Evolutionary conservation across 441 rosid species (phyloP), one percentile per base, ranked within the genome.

Genomic region (Adansonia grandidieri): DNA sequence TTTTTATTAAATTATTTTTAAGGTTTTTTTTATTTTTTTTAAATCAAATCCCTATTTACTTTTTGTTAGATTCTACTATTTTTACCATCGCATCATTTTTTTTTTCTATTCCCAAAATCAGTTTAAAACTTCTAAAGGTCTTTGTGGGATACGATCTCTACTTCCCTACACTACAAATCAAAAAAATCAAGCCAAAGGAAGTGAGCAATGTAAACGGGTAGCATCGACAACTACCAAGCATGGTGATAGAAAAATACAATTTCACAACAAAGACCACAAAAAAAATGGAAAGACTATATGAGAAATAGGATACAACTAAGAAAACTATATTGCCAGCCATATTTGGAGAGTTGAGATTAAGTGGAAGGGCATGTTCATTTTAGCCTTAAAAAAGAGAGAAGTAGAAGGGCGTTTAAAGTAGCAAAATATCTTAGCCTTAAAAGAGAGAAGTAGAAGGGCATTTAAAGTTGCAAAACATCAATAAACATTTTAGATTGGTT

Each of bases 181-280:
- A n/a, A n/a, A n/a, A n/a, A n/a, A n/a, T n/a, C n/a, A n/a, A n/a
- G n/a, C n/a, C n/a, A n/a, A n/a, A n/a, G n/a, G n/a, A n/a, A n/a
- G n/a, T n/a, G n/a, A n/a, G n/a, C n/a, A n/a, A n/a, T n/a, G n/a
- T n/a, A n/a, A n/a, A n/a, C n/a, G n/a, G n/a, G n/a, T n/a, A n/a
- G n/a, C n/a, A n/a, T n/a, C n/a, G n/a, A n/a, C n/a, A n/a, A n/a
- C n/a, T n/a, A n/a, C n/a, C n/a, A n/a, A n/a, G 17, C 74, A 69
- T 15, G 7, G 19, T 28, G 50, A 56, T 15, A 58, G n/a, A 20
- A 50, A 66, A 78, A 60, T 32, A 75, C 51, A 22, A 47, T 22
- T 48, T 44, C 37, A 68, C 20, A 70, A 73, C 62, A 77, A 74
- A 53, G 54, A 57, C 20, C 40, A 73, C 32, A 47, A 79, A 70